A percentile compares a stretch with the other conserved stretches of the same genome.
Conservation (phyloP, 345 rosid genomes). For the Aethionema arabicum region DNA sequence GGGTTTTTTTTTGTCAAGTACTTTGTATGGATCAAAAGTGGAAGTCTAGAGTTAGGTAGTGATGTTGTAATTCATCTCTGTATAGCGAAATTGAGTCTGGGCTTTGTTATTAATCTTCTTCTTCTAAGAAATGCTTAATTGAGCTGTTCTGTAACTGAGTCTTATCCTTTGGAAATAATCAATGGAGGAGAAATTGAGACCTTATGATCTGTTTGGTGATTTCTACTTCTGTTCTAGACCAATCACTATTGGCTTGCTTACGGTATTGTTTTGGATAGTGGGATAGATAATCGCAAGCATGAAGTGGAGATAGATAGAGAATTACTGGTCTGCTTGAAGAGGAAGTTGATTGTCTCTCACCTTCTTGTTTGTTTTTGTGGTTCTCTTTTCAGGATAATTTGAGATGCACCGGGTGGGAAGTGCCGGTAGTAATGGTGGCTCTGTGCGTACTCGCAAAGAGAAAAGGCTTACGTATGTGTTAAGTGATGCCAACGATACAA, state of each 20-base stretch:
- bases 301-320: neutral
- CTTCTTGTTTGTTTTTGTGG: neutral
- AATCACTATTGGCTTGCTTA: neutral
- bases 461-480: conserved; percentile 90
- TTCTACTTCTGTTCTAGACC: neutral
- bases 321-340: conserved; percentile 1
- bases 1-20: neutral
- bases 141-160: neutral
- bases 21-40: conserved; percentile 24
- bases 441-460: conserved; percentile 92
- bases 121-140: neutral
- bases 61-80: conserved; percentile 17
- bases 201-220: conserved; percentile 9
- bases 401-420: conserved; percentile 99
- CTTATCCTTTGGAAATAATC: neutral
- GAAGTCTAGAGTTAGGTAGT: conserved; percentile 13
- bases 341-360: conserved; percentile 9
- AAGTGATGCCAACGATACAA: conserved; percentile 66
- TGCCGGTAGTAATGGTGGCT: conserved; percentile 82
- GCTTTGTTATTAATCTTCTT: conserved; percentile 15
- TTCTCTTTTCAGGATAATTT: conserved; percentile 37
- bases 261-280: conserved; percentile 21
- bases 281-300: neutral
- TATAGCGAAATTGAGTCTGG: conserved; percentile 1
- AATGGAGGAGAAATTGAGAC: conserved; percentile 1